phyloP scores from a whole-genome alignment of 2,329 filamentous ascomycete genomes.

The Beauveria scarabaeidicola region DNA sequence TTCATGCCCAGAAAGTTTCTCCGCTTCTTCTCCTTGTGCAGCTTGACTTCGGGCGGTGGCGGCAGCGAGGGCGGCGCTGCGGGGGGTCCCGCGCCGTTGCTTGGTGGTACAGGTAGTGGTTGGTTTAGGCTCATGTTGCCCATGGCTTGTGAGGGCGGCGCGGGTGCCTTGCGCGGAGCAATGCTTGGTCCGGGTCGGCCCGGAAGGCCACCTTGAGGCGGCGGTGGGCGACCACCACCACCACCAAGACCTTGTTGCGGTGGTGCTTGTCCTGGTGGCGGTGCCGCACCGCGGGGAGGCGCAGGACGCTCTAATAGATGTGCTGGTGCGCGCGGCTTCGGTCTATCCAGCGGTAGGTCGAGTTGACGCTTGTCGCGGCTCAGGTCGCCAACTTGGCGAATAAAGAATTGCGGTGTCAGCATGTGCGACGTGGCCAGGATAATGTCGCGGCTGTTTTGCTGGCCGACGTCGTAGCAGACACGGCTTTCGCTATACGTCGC shows the following conservation, averaged over 20 bases:
- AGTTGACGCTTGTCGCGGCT: slow-evolving; percentile 66
- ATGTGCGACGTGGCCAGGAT: slow-evolving; percentile 88
- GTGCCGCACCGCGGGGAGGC: slow-evolving; percentile 34
- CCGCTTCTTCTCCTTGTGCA: slow-evolving; percentile 54
- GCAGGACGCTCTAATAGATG: slow-evolving; percentile 73
- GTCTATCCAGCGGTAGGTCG: slow-evolving; percentile 72
- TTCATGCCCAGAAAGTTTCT: slow-evolving; percentile 51
- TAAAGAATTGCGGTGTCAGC: slow-evolving; percentile 74
- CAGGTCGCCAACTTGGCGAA: slow-evolving; percentile 75
- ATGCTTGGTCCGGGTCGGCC: slow-evolving; percentile 21
- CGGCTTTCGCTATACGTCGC: slow-evolving; percentile 89
- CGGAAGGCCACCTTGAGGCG: slow-evolving; percentile 25
- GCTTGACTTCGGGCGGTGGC: slow-evolving; percentile 29
- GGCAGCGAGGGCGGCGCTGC: slow-evolving; percentile 15
- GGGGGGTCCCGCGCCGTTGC: slow-evolving; percentile 18
- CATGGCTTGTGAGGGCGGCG: slow-evolving; percentile 48
- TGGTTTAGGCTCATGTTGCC: slow-evolving; percentile 42
- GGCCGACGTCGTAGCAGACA: slow-evolving; percentile 78
- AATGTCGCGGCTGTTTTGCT: slow-evolving; percentile 67
- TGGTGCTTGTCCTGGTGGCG: slow-evolving; percentile 15
- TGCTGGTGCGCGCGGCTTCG: slow-evolving; percentile 71
- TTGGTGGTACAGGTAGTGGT: background rate
- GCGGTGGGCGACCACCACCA: slow-evolving; percentile 21
- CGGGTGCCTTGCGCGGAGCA: slow-evolving; percentile 18
- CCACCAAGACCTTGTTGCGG: slow-evolving; percentile 12